Evolutionary conservation across 495 filamentous ascomycete species (phyloP), one percentile per base, ranked within the genome.

Genomic region (Copromyces sp.): DNA sequence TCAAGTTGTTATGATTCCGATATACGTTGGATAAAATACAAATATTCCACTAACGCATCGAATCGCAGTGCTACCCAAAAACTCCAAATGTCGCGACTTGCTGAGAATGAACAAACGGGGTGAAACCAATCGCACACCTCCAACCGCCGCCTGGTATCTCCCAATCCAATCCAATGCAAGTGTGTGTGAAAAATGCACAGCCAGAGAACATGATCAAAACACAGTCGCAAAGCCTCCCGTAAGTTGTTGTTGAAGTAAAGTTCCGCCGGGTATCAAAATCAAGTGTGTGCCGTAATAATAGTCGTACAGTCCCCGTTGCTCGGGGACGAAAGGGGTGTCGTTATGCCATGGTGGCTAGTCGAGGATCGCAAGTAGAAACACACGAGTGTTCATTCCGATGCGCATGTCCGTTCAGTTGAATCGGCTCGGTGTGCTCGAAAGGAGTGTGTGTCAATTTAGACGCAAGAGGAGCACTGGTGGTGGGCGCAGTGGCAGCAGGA

Each of bases 401-500:
- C 0, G 9, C 9, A 9, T 39, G 39, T 14, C 12, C 14, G 2
- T 2, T 65, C 14, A 12, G 12, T 65, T 65, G 53, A 8, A 32
- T 65, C 29, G 29, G 53, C 29, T 24, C 53, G 2, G 24, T 35
- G 53, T 65, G 53, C 29, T 65, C 53, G 29, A 35, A 61, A 35
- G 29, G 53, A 32, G 53, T 61, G 53, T 53, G 53, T 32, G 53
- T 7, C 20, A 40, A 40, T 11, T 82, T 77, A 85, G 73, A 80
- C 59, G 74, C 83, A 85, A 44, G 84, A 79, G 44, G 73, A 68
- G 78, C 83, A 85, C 69, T 84, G 81, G 70, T 74, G 73, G 74
- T 85, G 83, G 45, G 77, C 79, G 78, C 83, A 85, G 78, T 82
- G 81, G 14, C 75, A 74, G 79, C 83, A 85, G 44, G 75, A 71